These are phyloP conservation scores for Nemania serpens DNA, from an alignment of 2,329 filamentous ascomycete species.

Conservation along the genomic window DNA sequence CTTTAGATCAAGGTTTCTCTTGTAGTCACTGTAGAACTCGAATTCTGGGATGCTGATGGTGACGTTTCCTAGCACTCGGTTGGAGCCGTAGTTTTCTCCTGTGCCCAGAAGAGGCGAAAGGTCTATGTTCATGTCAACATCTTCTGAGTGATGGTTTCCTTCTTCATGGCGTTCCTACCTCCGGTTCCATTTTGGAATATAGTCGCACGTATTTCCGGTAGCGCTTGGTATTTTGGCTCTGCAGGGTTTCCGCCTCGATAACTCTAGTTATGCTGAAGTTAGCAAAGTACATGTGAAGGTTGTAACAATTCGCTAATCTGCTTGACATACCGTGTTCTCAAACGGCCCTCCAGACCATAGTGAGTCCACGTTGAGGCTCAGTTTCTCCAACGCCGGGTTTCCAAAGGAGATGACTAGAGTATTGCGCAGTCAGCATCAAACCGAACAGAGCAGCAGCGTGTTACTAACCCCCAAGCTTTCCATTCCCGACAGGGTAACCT, in stretches of 20 bases:
- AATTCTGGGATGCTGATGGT: slow-evolving; percentile 46
- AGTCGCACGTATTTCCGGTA: slow-evolving; percentile 49
- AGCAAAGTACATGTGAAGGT: neutral
- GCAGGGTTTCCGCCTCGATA: slow-evolving; percentile 55
- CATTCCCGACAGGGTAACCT: slow-evolving; percentile 55
- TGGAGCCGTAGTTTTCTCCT: slow-evolving; percentile 49
- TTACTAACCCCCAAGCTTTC: slow-evolving; percentile 47
- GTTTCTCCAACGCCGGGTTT: slow-evolving; percentile 46
- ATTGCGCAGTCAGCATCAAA: slow-evolving; percentile 7
- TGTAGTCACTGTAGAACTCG: slow-evolving; percentile 29
- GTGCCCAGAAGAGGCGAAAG: slow-evolving; percentile 19
- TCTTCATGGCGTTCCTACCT: slow-evolving; percentile 35
- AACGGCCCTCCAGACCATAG: slow-evolving; percentile 58
- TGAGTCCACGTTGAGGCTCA: slow-evolving; percentile 54
- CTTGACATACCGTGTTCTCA: slow-evolving; percentile 42
- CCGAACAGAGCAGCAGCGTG: neutral
- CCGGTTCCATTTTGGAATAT: slow-evolving; percentile 56
- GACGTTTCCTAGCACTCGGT: slow-evolving; percentile 53
- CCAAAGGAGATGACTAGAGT: slow-evolving; percentile 49
- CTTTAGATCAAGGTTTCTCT: slow-evolving; percentile 45
- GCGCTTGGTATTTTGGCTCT: slow-evolving; percentile 39
- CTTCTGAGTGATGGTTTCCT: neutral
- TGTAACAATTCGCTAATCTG: neutral
- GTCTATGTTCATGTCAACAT: slow-evolving; percentile 12
- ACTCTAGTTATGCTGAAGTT: neutral